Evolutionary conservation across 2,329 filamentous ascomycete genomes (phyloP).

Genomic region (Aspergillus pseudotamarii): DNA sequence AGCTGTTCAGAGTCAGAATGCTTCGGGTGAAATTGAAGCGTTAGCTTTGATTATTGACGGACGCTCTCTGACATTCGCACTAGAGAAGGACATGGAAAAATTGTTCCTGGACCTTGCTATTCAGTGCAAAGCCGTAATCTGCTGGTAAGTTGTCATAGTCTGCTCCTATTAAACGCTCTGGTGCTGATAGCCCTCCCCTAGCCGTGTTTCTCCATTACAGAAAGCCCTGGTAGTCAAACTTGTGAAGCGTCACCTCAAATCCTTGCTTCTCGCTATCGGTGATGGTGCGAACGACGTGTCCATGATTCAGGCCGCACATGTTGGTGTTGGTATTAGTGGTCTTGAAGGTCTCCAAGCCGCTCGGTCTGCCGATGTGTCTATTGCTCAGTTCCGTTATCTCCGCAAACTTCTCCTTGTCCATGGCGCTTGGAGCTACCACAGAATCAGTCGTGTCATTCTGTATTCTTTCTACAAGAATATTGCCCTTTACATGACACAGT

Average conservation of each 20-base stretch:
- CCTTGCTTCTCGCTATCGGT: slow-evolving; percentile 91
- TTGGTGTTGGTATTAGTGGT: slow-evolving; percentile 96
- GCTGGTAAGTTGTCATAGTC: slow-evolving; percentile 56
- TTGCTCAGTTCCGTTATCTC: slow-evolving; percentile 93
- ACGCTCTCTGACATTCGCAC: slow-evolving; percentile 87
- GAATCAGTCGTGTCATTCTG: slow-evolving; percentile 93
- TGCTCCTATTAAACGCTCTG: background rate
- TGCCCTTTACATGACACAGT: slow-evolving; percentile 97
- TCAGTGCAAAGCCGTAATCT: slow-evolving; percentile 98
- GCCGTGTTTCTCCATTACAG: slow-evolving; percentile 93
- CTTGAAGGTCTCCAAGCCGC: slow-evolving; percentile 96
- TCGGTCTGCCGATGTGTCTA: slow-evolving; percentile 91
- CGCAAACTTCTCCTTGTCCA: slow-evolving; percentile 93
- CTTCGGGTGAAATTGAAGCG: slow-evolving; percentile 67
- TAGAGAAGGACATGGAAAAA: slow-evolving; percentile 93
- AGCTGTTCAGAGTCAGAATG: slow-evolving; percentile 81
- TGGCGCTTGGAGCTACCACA: slow-evolving; percentile 96
- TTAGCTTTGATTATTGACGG: slow-evolving; percentile 94
- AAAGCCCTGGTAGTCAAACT: slow-evolving; percentile 98
- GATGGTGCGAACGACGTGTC: slow-evolving; percentile 99
- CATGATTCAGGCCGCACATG: slow-evolving; percentile 98
- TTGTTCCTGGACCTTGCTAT: slow-evolving; percentile 89
- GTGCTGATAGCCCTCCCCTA: slow-evolving; percentile 39
- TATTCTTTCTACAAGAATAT: slow-evolving; percentile 99
- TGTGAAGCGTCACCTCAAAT: slow-evolving; percentile 90